Conservation (phyloP, 73 alveolate species). For the Urostyla sp. region DNA sequence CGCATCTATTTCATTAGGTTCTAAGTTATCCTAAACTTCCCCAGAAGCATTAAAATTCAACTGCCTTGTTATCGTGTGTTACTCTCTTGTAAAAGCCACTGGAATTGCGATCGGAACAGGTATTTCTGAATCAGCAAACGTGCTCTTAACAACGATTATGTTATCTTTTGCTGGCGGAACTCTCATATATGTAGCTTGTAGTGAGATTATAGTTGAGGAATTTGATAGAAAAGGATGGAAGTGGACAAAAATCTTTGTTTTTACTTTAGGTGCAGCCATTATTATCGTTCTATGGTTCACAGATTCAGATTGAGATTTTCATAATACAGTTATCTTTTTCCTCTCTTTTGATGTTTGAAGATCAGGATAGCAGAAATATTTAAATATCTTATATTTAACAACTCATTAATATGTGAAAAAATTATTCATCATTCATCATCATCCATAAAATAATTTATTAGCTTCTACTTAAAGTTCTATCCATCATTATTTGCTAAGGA, state of each 20-base stretch:
- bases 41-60: conserved; percentile 44
- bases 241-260: conserved; percentile 67
- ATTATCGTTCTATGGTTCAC: conserved; percentile 58
- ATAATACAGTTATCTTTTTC: too few relatives aligned
- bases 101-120: conserved; percentile 89
- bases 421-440: conserved; percentile 37
- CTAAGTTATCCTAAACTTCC: neutral
- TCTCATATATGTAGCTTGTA: conserved; percentile 88
- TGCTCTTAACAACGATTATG: conserved; percentile 77
- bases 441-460: conserved; percentile 30
- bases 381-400: too few relatives aligned
- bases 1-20: conserved; percentile 89
- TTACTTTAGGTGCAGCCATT: conserved; percentile 71
- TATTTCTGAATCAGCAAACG: conserved; percentile 73
- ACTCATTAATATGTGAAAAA: neutral
- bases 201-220: conserved; percentile 94
- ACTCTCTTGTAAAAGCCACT: conserved; percentile 78
- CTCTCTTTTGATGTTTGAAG: too few relatives aligned
- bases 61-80: conserved; percentile 59
- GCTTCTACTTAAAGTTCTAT: conserved; percentile 17
- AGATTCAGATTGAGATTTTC: conserved; percentile 13
- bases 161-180: conserved; percentile 92
- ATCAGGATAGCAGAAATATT: too few relatives aligned
- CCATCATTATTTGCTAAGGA: neutral
- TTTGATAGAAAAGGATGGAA: conserved; percentile 67